phyloP scores from a whole-genome alignment of 176 grass and related monocot genomes.

The Musa beccarii region DNA sequence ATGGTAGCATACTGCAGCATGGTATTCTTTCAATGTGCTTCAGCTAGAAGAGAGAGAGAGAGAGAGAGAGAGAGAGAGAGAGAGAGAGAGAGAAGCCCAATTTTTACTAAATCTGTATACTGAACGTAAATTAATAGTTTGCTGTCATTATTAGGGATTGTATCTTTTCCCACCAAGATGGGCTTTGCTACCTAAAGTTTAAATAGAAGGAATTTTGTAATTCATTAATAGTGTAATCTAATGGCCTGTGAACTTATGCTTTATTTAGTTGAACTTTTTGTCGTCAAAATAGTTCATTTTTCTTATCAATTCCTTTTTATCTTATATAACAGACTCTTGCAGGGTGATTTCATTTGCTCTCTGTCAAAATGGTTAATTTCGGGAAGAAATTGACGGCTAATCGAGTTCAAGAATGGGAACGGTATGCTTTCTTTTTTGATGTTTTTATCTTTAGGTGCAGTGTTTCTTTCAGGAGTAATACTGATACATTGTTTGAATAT shows the following conservation, averaged over 20 bases:
- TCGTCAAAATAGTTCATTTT: background rate
- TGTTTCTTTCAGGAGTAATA: background rate
- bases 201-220: too few relatives aligned
- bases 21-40: too few relatives aligned
- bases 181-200: too few relatives aligned
- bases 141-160: too few relatives aligned
- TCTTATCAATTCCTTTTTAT: background rate
- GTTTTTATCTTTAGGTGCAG: background rate
- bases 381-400: constrained; percentile 8
- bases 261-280: background rate
- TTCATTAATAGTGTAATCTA: too few relatives aligned
- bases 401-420: constrained; percentile 8
- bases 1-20: too few relatives aligned
- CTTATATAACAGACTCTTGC: background rate
- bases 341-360: background rate
- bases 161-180: too few relatives aligned
- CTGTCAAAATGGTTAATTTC: constrained; percentile 4
- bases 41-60: too few relatives aligned
- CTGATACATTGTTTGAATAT: background rate
- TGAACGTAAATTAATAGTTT: too few relatives aligned
- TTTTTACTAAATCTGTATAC: too few relatives aligned
- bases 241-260: background rate
- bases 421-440: background rate
- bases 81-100: too few relatives aligned
- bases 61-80: too few relatives aligned